Percentiles rank a stretch among this genome's conserved stretches.
phyloP scores from a whole-genome alignment of 2,329 filamentous ascomycete species.

The Stagonosporopsis cucurbitacearum region DNA sequence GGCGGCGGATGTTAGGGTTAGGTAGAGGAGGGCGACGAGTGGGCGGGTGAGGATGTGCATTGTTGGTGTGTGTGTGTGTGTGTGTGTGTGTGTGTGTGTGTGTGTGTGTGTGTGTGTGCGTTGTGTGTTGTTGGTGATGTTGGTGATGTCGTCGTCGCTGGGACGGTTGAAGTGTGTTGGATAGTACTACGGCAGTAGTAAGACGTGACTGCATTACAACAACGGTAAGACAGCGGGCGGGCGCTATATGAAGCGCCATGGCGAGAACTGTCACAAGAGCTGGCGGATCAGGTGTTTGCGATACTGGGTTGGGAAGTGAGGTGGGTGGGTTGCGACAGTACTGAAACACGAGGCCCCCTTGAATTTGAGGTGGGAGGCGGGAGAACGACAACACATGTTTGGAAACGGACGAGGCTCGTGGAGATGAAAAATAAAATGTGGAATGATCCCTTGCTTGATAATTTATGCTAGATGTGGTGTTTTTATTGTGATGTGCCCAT shows the following conservation, averaged over 20 bases:
- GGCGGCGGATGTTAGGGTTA: slow-evolving; percentile 26
- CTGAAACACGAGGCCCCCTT: slow-evolving; percentile 32
- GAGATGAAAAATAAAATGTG: not conserved
- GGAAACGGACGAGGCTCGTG: slow-evolving; percentile 6
- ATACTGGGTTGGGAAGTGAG: slow-evolving; percentile 25
- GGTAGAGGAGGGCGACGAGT: slow-evolving; percentile 29
- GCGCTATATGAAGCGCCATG: slow-evolving; percentile 25
- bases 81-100: not conserved
- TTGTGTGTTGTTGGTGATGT: not conserved
- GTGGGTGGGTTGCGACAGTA: slow-evolving; percentile 34
- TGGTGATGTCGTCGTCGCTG: not conserved
- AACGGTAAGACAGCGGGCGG: slow-evolving; percentile 5
- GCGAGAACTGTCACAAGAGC: not conserved
- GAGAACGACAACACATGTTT: slow-evolving; percentile 2
- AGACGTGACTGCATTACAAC: not conserved
- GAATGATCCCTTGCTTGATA: not conserved
- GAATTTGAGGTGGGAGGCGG: not conserved
- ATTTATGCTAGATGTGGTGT: slow-evolving; percentile 2
- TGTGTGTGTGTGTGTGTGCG: not conserved
- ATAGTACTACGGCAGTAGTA: not conserved
- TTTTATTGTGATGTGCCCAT: slow-evolving; percentile 14
- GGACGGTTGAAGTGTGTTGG: not conserved
- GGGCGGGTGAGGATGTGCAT: slow-evolving; percentile 30
- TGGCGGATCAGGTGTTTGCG: slow-evolving; percentile 1
- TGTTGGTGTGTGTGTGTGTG: not conserved